Base-by-base conservation (phyloP, 257 asterid genomes). In the Fraxinus pennsylvanica region DNA sequence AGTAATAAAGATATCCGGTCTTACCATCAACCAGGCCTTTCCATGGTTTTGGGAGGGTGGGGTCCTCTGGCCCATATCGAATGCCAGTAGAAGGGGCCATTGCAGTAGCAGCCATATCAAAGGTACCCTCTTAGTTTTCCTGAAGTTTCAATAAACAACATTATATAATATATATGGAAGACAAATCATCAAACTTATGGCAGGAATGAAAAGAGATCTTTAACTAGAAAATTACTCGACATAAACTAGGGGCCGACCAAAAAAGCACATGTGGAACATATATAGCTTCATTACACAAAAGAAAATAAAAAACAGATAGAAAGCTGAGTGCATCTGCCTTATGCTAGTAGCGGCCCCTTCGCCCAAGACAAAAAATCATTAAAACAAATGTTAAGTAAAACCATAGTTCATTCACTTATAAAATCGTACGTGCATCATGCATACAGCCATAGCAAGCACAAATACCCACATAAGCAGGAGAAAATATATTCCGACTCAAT, bases 21-120 rank as follows among this genome's bases (percentile, higher is more conserved):
- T 84, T 91, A 52, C 86, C 92, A 83, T 96, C 99, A 76, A 96
- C 92, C 43, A 96, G 84, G 43, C 97, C 98, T 85, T 77, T 91
- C 99, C 99, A 96, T 30, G 99, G 99, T 80, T 89, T 96, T 29
- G 98, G 98, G 74, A 96, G 97, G 72, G 92, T 83, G 35, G 97
- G 91, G 83, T 96, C 99, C 86, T 96, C 99, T 15, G 99, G 99
- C n/a, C 98, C 99, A 81, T 92, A 96, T 3, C 89, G 86, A 57
- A 91, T 80, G 43, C 88, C 90, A 80, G 87, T n/a, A 66, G 90
- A 72, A 4, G 89, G 43, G 80, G 83, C 47, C 3, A 10, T 41
- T 9, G 47, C 92, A 78, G 92, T 59, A 61, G 94, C 83, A 1
- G 93, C 93, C 99, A 96, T 95, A 17, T 78, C 76, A 65, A 80